Evolutionary conservation across 495 filamentous ascomycete species (phyloP), one percentile per base, ranked within the genome.

Genomic region (Podospora tetraspora): DNA sequence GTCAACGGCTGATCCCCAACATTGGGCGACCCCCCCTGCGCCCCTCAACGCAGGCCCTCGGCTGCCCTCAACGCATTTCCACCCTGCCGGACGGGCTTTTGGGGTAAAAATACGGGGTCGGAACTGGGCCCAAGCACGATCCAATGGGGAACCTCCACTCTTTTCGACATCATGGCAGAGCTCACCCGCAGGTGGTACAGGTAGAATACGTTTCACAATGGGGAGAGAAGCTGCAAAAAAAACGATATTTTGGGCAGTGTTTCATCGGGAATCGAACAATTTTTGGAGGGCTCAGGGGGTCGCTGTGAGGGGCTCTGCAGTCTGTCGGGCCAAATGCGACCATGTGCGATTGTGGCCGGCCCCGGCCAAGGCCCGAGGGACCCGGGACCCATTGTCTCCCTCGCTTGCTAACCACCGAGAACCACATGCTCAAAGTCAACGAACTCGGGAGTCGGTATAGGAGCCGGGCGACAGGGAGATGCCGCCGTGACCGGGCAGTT

Each of bases 11-110:
- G 64, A 66, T 66, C 65, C 65, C 57, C 60, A 61, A 24, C 59
- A 66, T 61, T 25, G 30, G 24, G 61, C 23, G 57, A n/a, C 57
- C 64, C n/a, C 64, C 16, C n/a, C 52, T 32, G 27, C 8, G 25
- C 57, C 56, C 30, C 68, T 69, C 68, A 69, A 69, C 64, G 56
- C 68, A 59, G 27, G 32, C 64, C 57, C 59, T 68, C 61, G 34
- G 66, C 52, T 63, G n/a, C 68, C 43, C 43, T 65, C 68, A 69
- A 69, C 68, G 57, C 57, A 68, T 66, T 61, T 68, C 66, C 57
- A 34, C 29, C 57, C 37, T 60, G 43, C 62, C 69, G 69, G 69
- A 69, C 69, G 34, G 65, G 19, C 21, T 66, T 30, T 71, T 71
- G 69, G 69, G 69, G 69, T 61, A 69, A 66, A 57, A 57, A 57